phyloP scores from a whole-genome alignment of 78 protist species.

The Cavenderia fasciculata region DNA sequence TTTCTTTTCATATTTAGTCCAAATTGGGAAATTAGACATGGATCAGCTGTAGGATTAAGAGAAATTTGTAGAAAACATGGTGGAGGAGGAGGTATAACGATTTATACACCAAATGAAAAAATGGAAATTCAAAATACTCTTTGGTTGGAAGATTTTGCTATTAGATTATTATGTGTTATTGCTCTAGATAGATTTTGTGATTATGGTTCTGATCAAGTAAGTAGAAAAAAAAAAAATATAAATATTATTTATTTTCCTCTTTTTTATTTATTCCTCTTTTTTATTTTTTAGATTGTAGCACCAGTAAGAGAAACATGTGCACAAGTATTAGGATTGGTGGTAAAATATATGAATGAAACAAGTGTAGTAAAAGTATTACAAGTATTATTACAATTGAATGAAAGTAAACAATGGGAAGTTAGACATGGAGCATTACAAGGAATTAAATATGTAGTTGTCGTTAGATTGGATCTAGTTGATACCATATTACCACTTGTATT shows the following conservation, averaged over 20 bases:
- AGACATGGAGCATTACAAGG: conserved; percentile 82
- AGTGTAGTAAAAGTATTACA: conserved; percentile 25
- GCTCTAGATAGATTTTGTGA: conserved; percentile 93
- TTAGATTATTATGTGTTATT: conserved; percentile 88
- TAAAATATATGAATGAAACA: conserved; percentile 36
- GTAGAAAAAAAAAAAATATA: background rate
- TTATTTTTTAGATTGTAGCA: conserved; percentile 81
- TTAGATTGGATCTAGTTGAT: conserved; percentile 69
- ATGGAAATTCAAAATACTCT: conserved; percentile 12
- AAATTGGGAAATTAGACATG: conserved; percentile 92
- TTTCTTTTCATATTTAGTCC: conserved; percentile 27
- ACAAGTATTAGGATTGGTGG: conserved; percentile 85
- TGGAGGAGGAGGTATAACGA: conserved; percentile 60
- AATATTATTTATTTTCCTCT: background rate
- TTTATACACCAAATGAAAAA: conserved; percentile 6
- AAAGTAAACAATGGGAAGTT: conserved; percentile 69
- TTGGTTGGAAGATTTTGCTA: conserved; percentile 91
- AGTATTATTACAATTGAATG: conserved; percentile 52
- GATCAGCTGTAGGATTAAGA: conserved; percentile 89
- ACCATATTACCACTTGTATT: conserved; percentile 12
- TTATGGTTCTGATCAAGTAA: conserved; percentile 84
- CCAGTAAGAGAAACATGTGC: conserved; percentile 96
- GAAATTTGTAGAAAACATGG: conserved; percentile 90
- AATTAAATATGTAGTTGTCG: conserved; percentile 77
- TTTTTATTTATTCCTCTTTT: background rate